Percentiles rank a stretch among this genome's conserved stretches.
These are phyloP conservation scores for Acer negundo DNA, from an alignment of 345 rosid species.

Conservation along the genomic window DNA sequence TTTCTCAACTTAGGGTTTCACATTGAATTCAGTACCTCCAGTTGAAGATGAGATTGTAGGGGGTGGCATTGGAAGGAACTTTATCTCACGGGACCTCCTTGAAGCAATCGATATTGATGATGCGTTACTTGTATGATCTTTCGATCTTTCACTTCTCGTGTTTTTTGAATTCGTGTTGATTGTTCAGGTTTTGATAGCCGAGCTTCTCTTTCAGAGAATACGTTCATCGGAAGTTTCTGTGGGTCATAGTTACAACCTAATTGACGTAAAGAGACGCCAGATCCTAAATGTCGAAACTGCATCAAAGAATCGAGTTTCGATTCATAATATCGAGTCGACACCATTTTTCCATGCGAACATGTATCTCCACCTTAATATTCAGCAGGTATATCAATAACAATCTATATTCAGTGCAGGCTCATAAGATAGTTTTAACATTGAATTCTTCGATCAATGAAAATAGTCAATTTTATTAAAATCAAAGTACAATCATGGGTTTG, in stretches of 20 bases:
- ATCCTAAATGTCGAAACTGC: constrained; percentile 58
- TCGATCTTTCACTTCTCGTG: background rate
- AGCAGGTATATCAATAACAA: constrained; percentile 42
- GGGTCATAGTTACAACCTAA: constrained; percentile 66
- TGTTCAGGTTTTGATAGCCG: background rate
- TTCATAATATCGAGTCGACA: constrained; percentile 39
- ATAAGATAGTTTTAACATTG: background rate
- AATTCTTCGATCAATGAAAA: background rate
- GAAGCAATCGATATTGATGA: constrained; percentile 54
- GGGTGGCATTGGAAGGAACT: constrained; percentile 56
- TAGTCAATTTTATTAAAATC: constrained; percentile 6
- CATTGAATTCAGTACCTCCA: constrained; percentile 61
- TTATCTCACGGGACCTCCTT: constrained; percentile 56
- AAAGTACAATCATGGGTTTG: constrained; percentile 18
- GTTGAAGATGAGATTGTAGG: constrained; percentile 43
- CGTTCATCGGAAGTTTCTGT: constrained; percentile 46
- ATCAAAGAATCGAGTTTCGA: constrained; percentile 51
- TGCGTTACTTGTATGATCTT: constrained; percentile 39
- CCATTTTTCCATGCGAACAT: constrained; percentile 70
- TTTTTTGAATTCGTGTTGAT: constrained; percentile 4
- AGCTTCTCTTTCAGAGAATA: constrained; percentile 38
- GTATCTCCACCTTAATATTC: constrained; percentile 58
- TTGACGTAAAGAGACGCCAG: constrained; percentile 32
- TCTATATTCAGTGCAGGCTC: background rate
- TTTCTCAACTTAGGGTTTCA: constrained; percentile 43